These are phyloP conservation scores for Trypethelium eluteriae DNA, from an alignment of 495 filamentous ascomycete species.

Conservation along the genomic window DNA sequence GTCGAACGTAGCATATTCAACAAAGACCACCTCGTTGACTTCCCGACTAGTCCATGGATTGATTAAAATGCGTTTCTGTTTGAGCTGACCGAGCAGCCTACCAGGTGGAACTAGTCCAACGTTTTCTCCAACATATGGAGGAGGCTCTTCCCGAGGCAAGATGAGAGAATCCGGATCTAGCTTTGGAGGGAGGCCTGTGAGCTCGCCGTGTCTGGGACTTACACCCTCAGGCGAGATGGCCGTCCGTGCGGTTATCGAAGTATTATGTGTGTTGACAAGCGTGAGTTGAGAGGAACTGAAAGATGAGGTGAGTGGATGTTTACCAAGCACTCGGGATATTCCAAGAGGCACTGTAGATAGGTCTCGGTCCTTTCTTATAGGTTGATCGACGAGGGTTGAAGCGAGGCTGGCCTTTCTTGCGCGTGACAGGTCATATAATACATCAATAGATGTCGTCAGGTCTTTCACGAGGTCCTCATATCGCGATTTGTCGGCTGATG, in stretches of 20 bases:
- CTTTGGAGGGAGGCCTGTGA: constrained; percentile 26
- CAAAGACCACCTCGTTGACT: constrained; percentile 46
- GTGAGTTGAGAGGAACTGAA: constrained; percentile 23
- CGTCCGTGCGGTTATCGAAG: constrained; percentile 9
- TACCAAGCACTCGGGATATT: not conserved
- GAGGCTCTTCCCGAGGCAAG: constrained; percentile 36
- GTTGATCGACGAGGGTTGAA: constrained; percentile 12
- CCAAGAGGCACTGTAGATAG: constrained; percentile 11
- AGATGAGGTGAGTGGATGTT: constrained; percentile 15
- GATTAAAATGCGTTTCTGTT: constrained; percentile 32
- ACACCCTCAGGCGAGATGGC: constrained; percentile 18
- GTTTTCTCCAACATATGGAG: constrained; percentile 31
- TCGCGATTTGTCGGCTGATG: constrained; percentile 47
- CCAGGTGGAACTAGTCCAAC: constrained; percentile 28
- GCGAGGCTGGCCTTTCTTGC: constrained; percentile 45
- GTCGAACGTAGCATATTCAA: constrained; percentile 62
- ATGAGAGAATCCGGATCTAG: constrained; percentile 29
- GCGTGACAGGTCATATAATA: constrained; percentile 75
- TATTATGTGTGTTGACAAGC: constrained; percentile 22
- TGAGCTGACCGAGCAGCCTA: constrained; percentile 30
- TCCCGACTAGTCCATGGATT: constrained; percentile 35
- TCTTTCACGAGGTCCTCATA: constrained; percentile 68
- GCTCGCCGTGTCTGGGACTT: not conserved
- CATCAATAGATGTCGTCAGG: constrained; percentile 78
- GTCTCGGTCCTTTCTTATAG: constrained; percentile 21